These are phyloP conservation scores for Cydonia oblonga DNA, from an alignment of 331 rosid genomes.

Conservation along the genomic window DNA sequence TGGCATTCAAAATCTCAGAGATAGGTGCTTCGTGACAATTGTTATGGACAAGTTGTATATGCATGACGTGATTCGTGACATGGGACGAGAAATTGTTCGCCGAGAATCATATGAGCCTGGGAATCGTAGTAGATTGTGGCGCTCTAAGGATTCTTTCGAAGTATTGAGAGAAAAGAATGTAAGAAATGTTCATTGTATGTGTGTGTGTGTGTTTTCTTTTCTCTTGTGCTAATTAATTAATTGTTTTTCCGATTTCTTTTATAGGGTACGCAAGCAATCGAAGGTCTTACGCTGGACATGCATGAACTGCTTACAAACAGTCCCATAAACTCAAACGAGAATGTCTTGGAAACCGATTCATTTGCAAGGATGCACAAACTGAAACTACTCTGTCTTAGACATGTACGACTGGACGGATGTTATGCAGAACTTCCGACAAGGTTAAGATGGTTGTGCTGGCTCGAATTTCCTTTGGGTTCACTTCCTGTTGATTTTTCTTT, in stretches of 20 bases:
- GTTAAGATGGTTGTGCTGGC: neutral
- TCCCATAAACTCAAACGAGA: neutral
- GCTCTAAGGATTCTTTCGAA: neutral
- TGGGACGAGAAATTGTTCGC: neutral
- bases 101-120: neutral
- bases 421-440: neutral
- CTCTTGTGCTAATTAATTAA: too few species aligned
- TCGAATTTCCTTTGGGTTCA: neutral
- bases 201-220: neutral
- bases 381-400: neutral
- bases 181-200: neutral
- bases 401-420: neutral
- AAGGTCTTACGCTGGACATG: neutral
- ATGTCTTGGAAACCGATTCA: neutral
- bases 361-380: neutral
- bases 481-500: neutral
- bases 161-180: neutral
- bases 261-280: neutral
- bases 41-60: accelerated
- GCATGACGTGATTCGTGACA: neutral
- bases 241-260: too few species aligned
- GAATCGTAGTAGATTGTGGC: neutral
- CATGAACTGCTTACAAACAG: too few species aligned
- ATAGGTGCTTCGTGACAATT: neutral
- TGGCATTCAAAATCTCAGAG: neutral